Evolutionary conservation across 2,329 filamentous ascomycete genomes (phyloP), one percentile per base, ranked within the genome.

Genomic region (Scedosporium aurantiacum): DNA sequence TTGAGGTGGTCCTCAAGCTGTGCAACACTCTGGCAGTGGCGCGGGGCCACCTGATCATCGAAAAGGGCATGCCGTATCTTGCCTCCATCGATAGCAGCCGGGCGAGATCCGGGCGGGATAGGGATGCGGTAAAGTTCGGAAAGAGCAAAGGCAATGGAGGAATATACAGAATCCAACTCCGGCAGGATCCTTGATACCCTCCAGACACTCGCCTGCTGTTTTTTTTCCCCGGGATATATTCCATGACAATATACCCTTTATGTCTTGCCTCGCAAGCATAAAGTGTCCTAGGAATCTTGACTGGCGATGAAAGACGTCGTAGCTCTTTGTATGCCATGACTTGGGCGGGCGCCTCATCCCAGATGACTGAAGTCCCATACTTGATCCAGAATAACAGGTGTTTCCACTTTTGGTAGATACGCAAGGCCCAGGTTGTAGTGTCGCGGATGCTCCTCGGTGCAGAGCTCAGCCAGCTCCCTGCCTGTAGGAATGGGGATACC

Each of bases 1-100:
- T 67, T 67, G 40, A 65, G 40, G 61, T 66, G 64, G 8, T 63
- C 10, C 56, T 67, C 62, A 6, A 67, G 43, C 14, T 67, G 62
- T 8, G 62, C 57, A 12, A 61, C 57, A n/a, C 50, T 65, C 45
- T 66, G 18, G 58, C 66, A 66, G 40, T 64, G 64, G 25, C 62
- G 59, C 4, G 61, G 37, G 43, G 65, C 63, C 43, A 45, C 18
- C 40, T 52, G 16, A 1, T 60, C 41, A n/a, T 62, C 27, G 61
- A 67, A 66, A 27, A 65, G 2, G 40, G 18, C 40, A 55, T 61
- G 41, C 14, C 60, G 54, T 18, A 61, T 61, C 37, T 5, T 58
- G 5, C 37, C 60, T 10, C 54, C 54, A 28, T 58, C 45, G 25
- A 52, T 56, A 6, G 60, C 52, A 0, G 54, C 60, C 3, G 60